Conservation (phyloP, 306 rosid genomes). For the Senna siamea region DNA sequence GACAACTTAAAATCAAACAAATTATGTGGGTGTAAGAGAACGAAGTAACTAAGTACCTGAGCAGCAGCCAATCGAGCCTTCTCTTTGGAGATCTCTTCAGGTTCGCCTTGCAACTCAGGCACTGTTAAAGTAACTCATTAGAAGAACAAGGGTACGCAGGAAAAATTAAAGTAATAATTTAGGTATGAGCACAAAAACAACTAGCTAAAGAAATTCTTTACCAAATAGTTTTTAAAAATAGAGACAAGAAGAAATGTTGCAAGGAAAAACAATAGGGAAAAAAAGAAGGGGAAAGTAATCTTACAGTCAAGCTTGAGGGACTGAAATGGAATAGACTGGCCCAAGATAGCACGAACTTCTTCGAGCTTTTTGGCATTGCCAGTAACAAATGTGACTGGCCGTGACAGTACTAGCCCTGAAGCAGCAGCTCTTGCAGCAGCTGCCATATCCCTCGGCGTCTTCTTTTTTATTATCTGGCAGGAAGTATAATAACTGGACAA, state of each 20-base stretch:
- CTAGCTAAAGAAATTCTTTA: not conserved
- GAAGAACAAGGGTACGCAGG: not conserved
- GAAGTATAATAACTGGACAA: slow-evolving; percentile 28
- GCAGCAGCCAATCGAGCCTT: slow-evolving; percentile 89
- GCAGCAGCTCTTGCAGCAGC: slow-evolving; percentile 46
- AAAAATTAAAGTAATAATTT: not conserved
- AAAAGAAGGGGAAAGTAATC: not conserved
- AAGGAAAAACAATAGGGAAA: not conserved
- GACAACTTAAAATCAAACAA: slow-evolving; percentile 26
- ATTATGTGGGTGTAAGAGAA: not conserved
- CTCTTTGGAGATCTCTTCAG: slow-evolving; percentile 93
- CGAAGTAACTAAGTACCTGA: slow-evolving; percentile 59
- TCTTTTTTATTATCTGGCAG: slow-evolving; percentile 11
- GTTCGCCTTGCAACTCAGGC: slow-evolving; percentile 98
- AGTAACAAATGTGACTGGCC: slow-evolving; percentile 94
- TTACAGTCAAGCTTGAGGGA: slow-evolving; percentile 91
- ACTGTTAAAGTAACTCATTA: slow-evolving; percentile 48
- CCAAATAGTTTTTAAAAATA: not conserved
- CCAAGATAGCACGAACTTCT: slow-evolving; percentile 95
- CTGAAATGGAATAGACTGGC: slow-evolving; percentile 78
- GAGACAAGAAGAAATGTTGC: not conserved
- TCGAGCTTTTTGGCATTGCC: slow-evolving; percentile 98
- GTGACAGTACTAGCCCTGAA: slow-evolving; percentile 64
- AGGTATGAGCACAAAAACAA: not conserved
- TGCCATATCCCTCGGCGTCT: slow-evolving; percentile 49